These are phyloP conservation scores for Monosporascus sp. DNA, from an alignment of 2,329 filamentous ascomycete species.

Conservation along the genomic window DNA sequence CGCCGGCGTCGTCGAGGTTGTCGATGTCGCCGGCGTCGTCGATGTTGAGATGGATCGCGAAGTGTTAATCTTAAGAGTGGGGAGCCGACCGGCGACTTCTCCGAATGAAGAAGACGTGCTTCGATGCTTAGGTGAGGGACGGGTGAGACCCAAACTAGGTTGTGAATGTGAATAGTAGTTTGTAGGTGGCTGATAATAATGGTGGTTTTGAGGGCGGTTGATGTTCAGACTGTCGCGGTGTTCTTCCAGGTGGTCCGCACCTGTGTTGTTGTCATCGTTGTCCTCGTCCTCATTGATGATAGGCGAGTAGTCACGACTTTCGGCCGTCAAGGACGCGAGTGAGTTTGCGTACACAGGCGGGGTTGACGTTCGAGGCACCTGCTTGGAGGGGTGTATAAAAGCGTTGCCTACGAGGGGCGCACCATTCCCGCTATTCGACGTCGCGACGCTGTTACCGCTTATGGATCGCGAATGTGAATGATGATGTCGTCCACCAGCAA, in stretches of 20 bases:
- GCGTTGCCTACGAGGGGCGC: conserved; percentile 33
- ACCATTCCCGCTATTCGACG: conserved; percentile 42
- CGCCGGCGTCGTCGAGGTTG: conserved; percentile 20
- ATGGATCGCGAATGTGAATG: conserved; percentile 41
- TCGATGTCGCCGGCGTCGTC: conserved; percentile 6
- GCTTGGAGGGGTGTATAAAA: conserved; percentile 62
- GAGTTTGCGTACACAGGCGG: conserved; percentile 56
- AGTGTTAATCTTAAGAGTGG: conserved; percentile 33
- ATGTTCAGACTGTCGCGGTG: conserved; percentile 16
- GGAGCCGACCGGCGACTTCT: conserved; percentile 29
- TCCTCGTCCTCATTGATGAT: conserved; percentile 49
- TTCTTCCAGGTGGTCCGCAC: conserved; percentile 9
- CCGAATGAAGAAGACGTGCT: conserved; percentile 36
- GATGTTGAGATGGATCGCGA: conserved; percentile 18
- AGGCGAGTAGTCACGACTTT: conserved; percentile 47
- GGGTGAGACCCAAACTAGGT: conserved; percentile 25
- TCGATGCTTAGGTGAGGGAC: conserved; percentile 35
- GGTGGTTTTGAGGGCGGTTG: conserved; percentile 21
- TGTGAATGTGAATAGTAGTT: conserved; percentile 24
- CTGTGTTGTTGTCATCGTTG: conserved; percentile 26
- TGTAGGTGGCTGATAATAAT: conserved; percentile 5
- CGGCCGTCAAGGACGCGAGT: conserved; percentile 44
- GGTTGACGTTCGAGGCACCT: conserved; percentile 56
- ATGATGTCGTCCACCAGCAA: conserved; percentile 17
- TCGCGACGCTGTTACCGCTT: conserved; percentile 52